These are phyloP conservation scores for Amaranthus palmeri DNA, from an alignment of 148 eudicot species.

Conservation along the genomic window DNA sequence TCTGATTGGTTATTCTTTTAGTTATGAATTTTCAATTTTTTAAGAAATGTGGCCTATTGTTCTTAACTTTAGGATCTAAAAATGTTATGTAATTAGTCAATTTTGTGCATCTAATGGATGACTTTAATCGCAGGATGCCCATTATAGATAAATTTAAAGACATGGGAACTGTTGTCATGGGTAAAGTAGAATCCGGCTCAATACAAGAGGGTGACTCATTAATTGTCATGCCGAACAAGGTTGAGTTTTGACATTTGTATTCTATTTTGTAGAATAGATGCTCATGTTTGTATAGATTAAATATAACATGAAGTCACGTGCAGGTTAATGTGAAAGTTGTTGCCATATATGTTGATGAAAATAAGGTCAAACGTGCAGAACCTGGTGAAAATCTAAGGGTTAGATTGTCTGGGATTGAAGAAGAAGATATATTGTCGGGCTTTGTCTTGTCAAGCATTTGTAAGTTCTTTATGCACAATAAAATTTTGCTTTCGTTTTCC, in stretches of 20 bases:
- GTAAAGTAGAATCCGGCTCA: constrained; percentile 86
- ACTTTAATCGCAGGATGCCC: constrained; percentile 51
- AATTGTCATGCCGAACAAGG: constrained; percentile 90
- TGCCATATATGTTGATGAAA: constrained; percentile 65
- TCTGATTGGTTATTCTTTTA: too few relatives aligned
- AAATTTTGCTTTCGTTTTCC: background rate
- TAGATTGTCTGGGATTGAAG: constrained; percentile 81
- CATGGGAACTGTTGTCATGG: constrained; percentile 91
- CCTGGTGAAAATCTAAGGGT: constrained; percentile 90
- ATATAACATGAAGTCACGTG: constrained; percentile 1
- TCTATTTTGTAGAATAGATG: background rate
- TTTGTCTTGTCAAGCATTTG: constrained; percentile 65
- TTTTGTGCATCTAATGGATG: background rate
- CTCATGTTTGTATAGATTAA: background rate
- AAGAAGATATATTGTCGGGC: constrained; percentile 76
- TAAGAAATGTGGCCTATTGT: too few relatives aligned
- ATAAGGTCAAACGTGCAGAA: constrained; percentile 66
- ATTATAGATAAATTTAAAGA: constrained; percentile 83
- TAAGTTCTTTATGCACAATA: constrained; percentile 27
- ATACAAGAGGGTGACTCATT: constrained; percentile 71
- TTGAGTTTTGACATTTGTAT: constrained; percentile 13
- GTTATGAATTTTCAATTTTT: too few relatives aligned
- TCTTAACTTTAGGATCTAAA: background rate
- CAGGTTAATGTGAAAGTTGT: constrained; percentile 84
- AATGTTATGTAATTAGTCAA: background rate